phyloP scores from a whole-genome alignment of 306 rosid species.

The Prinsepia uniflora region DNA sequence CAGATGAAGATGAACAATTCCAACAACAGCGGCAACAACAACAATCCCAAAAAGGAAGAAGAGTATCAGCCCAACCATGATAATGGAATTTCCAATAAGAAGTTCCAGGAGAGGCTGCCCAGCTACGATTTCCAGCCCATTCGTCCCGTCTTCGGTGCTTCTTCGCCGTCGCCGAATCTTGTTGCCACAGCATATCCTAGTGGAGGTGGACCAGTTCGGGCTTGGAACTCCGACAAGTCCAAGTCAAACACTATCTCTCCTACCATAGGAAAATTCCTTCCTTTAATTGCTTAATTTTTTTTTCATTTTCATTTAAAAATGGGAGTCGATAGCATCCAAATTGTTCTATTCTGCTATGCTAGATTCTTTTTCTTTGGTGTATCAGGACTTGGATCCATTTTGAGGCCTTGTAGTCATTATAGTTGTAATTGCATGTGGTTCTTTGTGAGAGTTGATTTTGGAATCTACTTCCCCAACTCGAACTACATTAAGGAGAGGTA shows the following conservation, averaged over 20 bases:
- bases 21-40: background rate
- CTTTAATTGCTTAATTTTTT: background rate
- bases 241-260: slow-evolving; percentile 40
- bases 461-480: slow-evolving; percentile 90
- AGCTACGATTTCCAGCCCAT: slow-evolving; percentile 88
- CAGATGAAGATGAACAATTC: slow-evolving; percentile 22
- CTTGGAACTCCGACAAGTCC: slow-evolving; percentile 53
- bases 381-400: too few relatives aligned
- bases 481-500: slow-evolving; percentile 91
- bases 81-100: slow-evolving; percentile 41
- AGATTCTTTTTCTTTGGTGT: too few relatives aligned
- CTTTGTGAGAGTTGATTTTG: slow-evolving; percentile 83
- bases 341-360: too few relatives aligned
- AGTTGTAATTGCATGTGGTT: too few relatives aligned
- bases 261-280: slow-evolving; percentile 34
- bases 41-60: slow-evolving; percentile 32
- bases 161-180: slow-evolving; percentile 32
- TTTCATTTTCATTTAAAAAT: too few relatives aligned
- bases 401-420: too few relatives aligned
- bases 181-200: slow-evolving; percentile 36
- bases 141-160: slow-evolving; percentile 42
- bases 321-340: background rate
- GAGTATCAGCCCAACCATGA: slow-evolving; percentile 26
- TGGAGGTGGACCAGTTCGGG: slow-evolving; percentile 29
- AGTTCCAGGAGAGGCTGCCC: slow-evolving; percentile 46